Evolutionary conservation across 2,329 filamentous ascomycete genomes (phyloP), one percentile per base, ranked within the genome.

Genomic region (Aspergillus neoniger): DNA sequence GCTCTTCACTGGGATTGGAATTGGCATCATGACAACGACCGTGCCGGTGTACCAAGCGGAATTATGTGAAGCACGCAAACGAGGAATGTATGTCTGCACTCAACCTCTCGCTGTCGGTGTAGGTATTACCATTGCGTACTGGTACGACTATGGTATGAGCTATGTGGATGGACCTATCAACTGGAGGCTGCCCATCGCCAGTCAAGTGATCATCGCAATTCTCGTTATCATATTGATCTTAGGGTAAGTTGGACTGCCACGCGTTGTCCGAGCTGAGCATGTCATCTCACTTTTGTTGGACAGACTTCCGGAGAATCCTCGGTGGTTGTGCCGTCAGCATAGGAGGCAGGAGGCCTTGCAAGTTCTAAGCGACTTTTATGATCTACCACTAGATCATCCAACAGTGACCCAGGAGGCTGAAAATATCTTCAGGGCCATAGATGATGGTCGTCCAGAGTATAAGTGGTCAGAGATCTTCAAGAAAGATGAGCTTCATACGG

Each of bases 1-100:
- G 21, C 77, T 81, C 54, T 74, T 84, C 32, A 81, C 80, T 3
- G 82, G 81, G 4, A 75, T 84, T 59, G 81, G 82, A 1, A 82
- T 81, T 56, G 82, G 83, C 2, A 75, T 82, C 64, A 70, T 73
- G 62, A 74, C 72, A 10, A 73, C 74, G 28, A 72, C 69, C 7
- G 73, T 77, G 8, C 75, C 76, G 0, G 74, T 73, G 67, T 79
- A 80, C 58, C 80, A 82, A 60, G 74, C 77, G 0, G 81, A 83
- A 63, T 71, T 82, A 1, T 80, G 76, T 50, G 74, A 79, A 52
- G 74, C 75, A 1, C 70, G 75, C n/a, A 76, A 75, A 47, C 71
- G 81, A 41, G 81, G 80, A 43, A 74, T 75, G 17, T 72, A 79
- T 8, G 77, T 82, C 23, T 76, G 74, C n/a, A 73, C 70, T n/a